Base-by-base conservation (phyloP, 768 basidiomycete genomes). In the Naganishia vishniacii region DNA sequence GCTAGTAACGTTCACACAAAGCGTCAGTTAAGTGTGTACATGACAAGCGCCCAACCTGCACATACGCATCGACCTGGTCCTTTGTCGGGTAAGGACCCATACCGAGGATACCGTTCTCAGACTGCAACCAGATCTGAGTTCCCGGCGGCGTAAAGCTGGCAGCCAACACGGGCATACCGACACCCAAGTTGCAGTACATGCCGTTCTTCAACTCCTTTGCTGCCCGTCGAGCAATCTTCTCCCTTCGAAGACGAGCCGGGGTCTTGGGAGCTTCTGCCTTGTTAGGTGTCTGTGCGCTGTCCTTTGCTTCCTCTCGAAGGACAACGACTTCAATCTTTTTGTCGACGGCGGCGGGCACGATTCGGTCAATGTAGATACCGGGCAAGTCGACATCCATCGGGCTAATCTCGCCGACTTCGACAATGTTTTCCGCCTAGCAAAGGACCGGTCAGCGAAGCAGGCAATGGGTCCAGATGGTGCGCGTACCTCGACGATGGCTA, bases 101-200 rank as follows among this genome's bases (percentile, higher is more conserved):
- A 47, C 78, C 79, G 49, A 80, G 69, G 44, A 78, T 74, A 46
- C 79, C 79, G 69, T 80, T 80, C 72, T 80, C 79, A 32, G 72
- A 74, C 64, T 80, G 79, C 53, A 80, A 67, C 74, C 77, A 78
- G 49, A 80, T 75, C 48, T 77, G 72, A n/a, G 73, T 73, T 15
- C 78, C 78, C 26, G 75, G 71, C 26, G 74, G 72, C 40, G 78
- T 60, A 70, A 71, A 79, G 49, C 70, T 70, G 6, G 79, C 74
- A 1, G 77, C 78, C 3, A 80, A 66, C 32, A 74, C 78, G 13
- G 79, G 79, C 74, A 80, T 79, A 41, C 79, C 79, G 26, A 80
- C 75, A 28, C 79, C 79, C 28, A 80, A 67, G 68, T 80, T 80
- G 65, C 77, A 77, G 65, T 78, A 78, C 46, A 61, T 64, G 11